Evolutionary conservation across 768 basidiomycete genomes (phyloP), one percentile per base, ranked within the genome.

Genomic region (Terana coerulea): DNA sequence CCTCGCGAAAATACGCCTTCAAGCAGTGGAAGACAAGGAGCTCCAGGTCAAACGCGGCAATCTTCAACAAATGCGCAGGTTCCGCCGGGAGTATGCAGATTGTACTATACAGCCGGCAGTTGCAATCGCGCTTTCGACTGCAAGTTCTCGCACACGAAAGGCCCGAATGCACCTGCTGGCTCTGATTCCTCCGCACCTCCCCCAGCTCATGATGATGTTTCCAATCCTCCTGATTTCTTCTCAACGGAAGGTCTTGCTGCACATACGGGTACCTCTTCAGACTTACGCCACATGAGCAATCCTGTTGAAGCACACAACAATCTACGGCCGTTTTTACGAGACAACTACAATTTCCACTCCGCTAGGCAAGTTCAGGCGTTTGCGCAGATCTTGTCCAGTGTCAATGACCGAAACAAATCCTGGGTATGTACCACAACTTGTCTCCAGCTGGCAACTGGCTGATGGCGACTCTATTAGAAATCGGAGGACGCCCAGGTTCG

Each of bases 401-500:
- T 62, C 42, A 59, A 57, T 44, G 49, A 48, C 21, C 33, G 56
- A 17, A 63, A 63, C 28, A 44, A 36, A 37, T 25, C 53, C 22
- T 66, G 63, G 61, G 63, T 63, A 44, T 7, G 62, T 26, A 9
- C 24, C 30, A n/a, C n/a, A n/a, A n/a, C 26, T 19, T 24, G 12
- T 3, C 19, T 45, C 30, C 24, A 11, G 15, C 19, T 2, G n/a
- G n/a, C n/a, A n/a, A n/a, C n/a, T n/a, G n/a, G n/a, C n/a, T 29
- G 6, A 39, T 34, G 17, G 17, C 6, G 6, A 3, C 17, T 3
- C 24, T 41, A 7, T 22, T 11, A 68, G 60, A 57, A 50, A 45
- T 45, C 55, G 10, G 61, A 66, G 14, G 56, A 64, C 14, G 61
- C 60, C 9, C 67, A 68, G 59, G 67, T 67, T 44, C 46, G 55